Evolutionary conservation across 2,329 filamentous ascomycete genomes (phyloP).

Genomic region (Aspergillus quadrilineatus): DNA sequence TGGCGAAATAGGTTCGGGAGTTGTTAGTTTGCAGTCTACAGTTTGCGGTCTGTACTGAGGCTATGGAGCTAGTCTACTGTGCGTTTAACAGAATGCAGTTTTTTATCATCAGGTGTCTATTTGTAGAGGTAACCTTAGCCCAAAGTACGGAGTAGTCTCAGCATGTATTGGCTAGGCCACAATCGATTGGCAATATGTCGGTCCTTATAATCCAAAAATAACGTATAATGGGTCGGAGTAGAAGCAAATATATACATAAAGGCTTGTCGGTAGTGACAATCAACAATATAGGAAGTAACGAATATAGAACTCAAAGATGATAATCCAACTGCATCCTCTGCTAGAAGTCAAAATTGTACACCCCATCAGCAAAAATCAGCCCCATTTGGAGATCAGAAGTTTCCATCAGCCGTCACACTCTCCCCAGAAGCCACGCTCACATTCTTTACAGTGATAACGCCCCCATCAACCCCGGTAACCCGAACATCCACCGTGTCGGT

Average conservation of each 20-base stretch:
- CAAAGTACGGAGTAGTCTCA: background rate
- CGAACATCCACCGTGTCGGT: conserved; percentile 55
- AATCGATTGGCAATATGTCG: too few relatives aligned
- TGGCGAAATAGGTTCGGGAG: conserved; percentile 34
- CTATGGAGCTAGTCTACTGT: conserved; percentile 21
- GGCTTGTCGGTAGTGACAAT: background rate
- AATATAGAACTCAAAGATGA: background rate
- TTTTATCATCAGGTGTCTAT: conserved; percentile 4
- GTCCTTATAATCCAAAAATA: too few relatives aligned
- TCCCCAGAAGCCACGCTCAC: conserved; percentile 37
- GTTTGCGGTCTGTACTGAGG: background rate
- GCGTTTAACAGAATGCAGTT: conserved; percentile 25
- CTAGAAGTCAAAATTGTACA: background rate
- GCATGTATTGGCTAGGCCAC: too few relatives aligned
- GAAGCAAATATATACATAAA: conserved; percentile 11
- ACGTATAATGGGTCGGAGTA: too few relatives aligned
- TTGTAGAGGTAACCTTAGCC: background rate
- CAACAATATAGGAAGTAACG: background rate
- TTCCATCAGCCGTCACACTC: conserved; percentile 24
- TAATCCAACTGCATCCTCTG: too few relatives aligned
- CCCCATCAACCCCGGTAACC: conserved; percentile 56
- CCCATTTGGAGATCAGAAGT: conserved; percentile 21
- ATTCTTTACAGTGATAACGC: conserved; percentile 51
- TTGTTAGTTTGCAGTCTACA: conserved; percentile 21
- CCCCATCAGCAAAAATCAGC: background rate